Conservation (phyloP, 345 rosid species). For the Conringia planisiliqua region DNA sequence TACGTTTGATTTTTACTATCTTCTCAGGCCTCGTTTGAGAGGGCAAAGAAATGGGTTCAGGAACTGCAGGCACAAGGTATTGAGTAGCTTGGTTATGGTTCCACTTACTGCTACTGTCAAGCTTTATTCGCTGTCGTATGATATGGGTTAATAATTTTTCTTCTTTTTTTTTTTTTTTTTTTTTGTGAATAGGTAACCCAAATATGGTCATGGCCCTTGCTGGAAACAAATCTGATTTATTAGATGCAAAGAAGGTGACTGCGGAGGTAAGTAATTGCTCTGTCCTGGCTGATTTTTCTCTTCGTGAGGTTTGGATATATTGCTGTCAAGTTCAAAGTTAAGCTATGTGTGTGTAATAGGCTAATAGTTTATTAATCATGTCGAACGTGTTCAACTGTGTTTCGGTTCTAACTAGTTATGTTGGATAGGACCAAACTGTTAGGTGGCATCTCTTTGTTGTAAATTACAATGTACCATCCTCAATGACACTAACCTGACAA, state of each 20-base stretch:
- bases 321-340: not conserved
- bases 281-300: not conserved
- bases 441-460: slow-evolving; percentile 6
- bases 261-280: slow-evolving; percentile 57
- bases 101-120: too few relatives aligned
- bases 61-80: slow-evolving; percentile 96
- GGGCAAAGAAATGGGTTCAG: slow-evolving; percentile 97
- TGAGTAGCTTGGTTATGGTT: slow-evolving; percentile 1
- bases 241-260: slow-evolving; percentile 72
- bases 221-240: slow-evolving; percentile 87
- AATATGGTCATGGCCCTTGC: slow-evolving; percentile 94
- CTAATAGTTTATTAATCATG: slow-evolving; percentile 12
- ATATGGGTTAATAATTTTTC: not conserved
- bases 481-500: slow-evolving; percentile 5
- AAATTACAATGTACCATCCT: not conserved
- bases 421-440: slow-evolving; percentile 6
- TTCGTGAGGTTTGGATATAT: not conserved
- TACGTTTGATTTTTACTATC: too few relatives aligned
- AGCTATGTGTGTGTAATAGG: not conserved
- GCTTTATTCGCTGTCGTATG: too few relatives aligned
- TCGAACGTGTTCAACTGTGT: not conserved
- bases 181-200: slow-evolving; percentile 59
- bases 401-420: not conserved
- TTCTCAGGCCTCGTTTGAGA: slow-evolving; percentile 84
- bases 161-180: not conserved